A percentile compares a stretch with the other conserved stretches of the same genome.
phyloP scores from a whole-genome alignment of 2,329 filamentous ascomycete genomes.

The Ophiostoma perfectum region DNA sequence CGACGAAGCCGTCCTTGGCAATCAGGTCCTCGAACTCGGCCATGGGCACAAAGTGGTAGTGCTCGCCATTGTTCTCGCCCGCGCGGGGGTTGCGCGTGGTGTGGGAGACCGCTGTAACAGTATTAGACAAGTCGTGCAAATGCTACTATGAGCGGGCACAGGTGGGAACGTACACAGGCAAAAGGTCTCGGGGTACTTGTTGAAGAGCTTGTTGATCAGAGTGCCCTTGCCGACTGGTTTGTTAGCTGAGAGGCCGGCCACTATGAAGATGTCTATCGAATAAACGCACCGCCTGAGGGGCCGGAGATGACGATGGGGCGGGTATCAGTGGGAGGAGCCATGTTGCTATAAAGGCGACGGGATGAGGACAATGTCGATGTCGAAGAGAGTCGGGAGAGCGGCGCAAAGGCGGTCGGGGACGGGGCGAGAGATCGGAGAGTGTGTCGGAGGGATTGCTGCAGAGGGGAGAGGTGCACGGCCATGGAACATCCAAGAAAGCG shows the following conservation, averaged over 20 bases:
- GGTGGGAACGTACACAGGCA: slow-evolving; percentile 34
- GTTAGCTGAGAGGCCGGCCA: slow-evolving; percentile 1
- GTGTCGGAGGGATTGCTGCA: not conserved
- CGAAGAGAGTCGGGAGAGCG: not conserved
- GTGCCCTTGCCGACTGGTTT: slow-evolving; percentile 67
- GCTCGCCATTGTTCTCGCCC: slow-evolving; percentile 67
- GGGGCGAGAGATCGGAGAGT: not conserved
- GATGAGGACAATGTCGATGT: not conserved
- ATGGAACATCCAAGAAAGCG: not conserved
- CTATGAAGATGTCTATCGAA: too few relatives aligned
- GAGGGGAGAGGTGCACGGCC: slow-evolving; percentile 3
- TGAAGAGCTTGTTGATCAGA: slow-evolving; percentile 66
- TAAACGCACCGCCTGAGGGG: slow-evolving; percentile 52
- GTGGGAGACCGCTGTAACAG: slow-evolving; percentile 51
- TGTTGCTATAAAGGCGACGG: slow-evolving; percentile 14
- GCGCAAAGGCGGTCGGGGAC: not conserved
- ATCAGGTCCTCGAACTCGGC: slow-evolving; percentile 64
- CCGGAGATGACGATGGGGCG: slow-evolving; percentile 73
- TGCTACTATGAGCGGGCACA: slow-evolving; percentile 9
- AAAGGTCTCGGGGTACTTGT: slow-evolving; percentile 30
- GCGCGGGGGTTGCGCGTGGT: slow-evolving; percentile 73
- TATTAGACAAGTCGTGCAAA: not conserved
- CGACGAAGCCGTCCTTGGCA: slow-evolving; percentile 68
- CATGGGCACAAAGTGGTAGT: slow-evolving; percentile 74
- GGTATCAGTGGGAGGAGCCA: slow-evolving; percentile 41